These are phyloP conservation scores for Pyrenopolyporus hunteri DNA, from an alignment of 495 filamentous ascomycete species.

Conservation along the genomic window DNA sequence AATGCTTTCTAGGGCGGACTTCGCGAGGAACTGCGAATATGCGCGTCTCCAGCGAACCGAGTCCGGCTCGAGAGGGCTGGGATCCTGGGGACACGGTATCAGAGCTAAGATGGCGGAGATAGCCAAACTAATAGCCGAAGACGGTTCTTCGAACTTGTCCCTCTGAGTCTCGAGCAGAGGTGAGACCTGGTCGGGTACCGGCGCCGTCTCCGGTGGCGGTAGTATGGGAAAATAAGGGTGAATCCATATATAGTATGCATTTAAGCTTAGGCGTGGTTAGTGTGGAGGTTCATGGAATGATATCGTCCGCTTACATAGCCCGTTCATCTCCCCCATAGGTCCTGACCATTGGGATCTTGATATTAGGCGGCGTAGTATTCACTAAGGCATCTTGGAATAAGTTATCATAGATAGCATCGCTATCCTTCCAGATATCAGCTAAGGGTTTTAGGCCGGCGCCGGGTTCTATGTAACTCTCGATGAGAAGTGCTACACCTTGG, in stretches of 20 bases:
- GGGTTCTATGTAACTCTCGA: constrained; percentile 42
- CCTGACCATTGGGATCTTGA: constrained; percentile 39
- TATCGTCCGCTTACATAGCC: constrained; percentile 36
- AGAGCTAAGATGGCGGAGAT: constrained; percentile 62
- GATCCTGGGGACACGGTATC: constrained; percentile 60
- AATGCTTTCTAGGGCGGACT: constrained; percentile 58
- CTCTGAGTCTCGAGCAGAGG: constrained; percentile 51
- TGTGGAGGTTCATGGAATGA: constrained; percentile 1
- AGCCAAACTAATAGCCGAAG: constrained; percentile 60
- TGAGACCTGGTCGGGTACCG: constrained; percentile 53
- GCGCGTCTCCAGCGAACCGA: constrained; percentile 58
- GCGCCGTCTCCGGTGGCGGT: constrained; percentile 55
- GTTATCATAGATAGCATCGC: constrained; percentile 42
- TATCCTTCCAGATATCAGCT: constrained; percentile 39
- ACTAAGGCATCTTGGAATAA: constrained; percentile 38
- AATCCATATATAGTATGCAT: constrained; percentile 66
- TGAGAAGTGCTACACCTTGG: constrained; percentile 30
- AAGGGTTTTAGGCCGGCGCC: constrained; percentile 42
- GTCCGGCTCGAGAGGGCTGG: constrained; percentile 50
- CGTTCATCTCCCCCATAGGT: constrained; percentile 37
- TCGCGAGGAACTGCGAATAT: constrained; percentile 62
- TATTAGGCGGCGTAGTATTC: constrained; percentile 20
- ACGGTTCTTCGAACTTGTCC: constrained; percentile 53
- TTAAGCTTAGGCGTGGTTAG: constrained; percentile 52
- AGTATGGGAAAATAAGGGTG: constrained; percentile 65